Evolutionary conservation across 345 rosid genomes (phyloP).

Genomic region (Eucalyptus albens): DNA sequence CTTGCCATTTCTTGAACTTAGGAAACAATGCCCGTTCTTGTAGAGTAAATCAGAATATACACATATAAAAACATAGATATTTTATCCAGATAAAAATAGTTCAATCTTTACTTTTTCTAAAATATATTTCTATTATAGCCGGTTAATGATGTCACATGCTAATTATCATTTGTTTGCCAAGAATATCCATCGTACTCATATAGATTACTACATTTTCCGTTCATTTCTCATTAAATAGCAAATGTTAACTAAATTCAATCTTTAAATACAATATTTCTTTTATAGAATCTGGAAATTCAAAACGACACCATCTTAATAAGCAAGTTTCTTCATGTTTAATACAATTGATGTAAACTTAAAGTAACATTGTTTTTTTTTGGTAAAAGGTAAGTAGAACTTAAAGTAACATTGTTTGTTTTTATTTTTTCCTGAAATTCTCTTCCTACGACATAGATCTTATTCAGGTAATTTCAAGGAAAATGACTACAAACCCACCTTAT

Average conservation of each 20-base stretch:
- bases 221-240: background rate
- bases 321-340: background rate
- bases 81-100: background rate
- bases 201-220: background rate
- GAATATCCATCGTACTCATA: background rate
- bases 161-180: background rate
- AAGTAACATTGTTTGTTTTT: background rate
- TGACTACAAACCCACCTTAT: background rate
- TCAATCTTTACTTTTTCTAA: background rate
- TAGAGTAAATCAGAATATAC: background rate
- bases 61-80: background rate
- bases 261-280: background rate
- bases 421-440: background rate
- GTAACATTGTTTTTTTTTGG: background rate
- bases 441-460: rapidly evolving
- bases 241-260: background rate
- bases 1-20: background rate
- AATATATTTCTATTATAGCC: background rate
- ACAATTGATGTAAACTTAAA: background rate
- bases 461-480: background rate
- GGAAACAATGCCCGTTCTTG: background rate
- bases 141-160: background rate
- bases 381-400: no score
- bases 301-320: background rate
- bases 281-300: background rate